Base-by-base conservation (phyloP, 306 rosid species). In the Quercus agrifolia region DNA sequence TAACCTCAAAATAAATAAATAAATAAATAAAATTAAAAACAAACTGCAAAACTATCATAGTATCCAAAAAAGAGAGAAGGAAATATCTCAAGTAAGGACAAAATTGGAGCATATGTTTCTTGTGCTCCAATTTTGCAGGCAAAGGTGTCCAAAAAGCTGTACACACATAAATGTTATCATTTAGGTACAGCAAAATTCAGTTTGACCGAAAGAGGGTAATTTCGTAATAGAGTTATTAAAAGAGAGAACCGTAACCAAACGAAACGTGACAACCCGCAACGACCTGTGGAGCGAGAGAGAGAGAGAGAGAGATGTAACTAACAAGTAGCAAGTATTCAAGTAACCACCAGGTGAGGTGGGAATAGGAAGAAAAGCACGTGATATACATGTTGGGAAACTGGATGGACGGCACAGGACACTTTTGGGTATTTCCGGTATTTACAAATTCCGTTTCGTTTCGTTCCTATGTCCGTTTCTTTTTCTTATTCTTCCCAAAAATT, bases 341-440 rank as follows among this genome's bases (percentile, higher is more conserved):
- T 6, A 7, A 8, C 46, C 0, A 41, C 46, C 8, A 0, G 46
- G 46, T 41, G 11, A 8, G 31, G 52, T 20, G 15, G 33, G 52
- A 6, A 6, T 13, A n/a, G 38, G 6, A 63, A 58, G 57, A 27
- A 38, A 77, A 73, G 73, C 86, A 82, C 80, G 86, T 80, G 84
- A 59, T 77, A 10, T 18, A 79, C 70, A 2, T 77, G 78, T 61
- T 58, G 6, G 61, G 51, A 12, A 5, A 12, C 4, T 6, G 72
- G 28, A 31, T 6, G 75, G 28, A 31, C 13, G 35, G 78, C 18
- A 1, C n/a, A 28, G 80, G 75, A 13, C 3, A 78, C 55, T 2
- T 2, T 51, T 72, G 1, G 70, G 62, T 30, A 83, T 28, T 77
- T 33, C 15, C 1, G 0, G 5, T 5, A 0, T 70, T 5, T 25